A percentile compares a stretch with the other conserved stretches of the same genome.
These are phyloP conservation scores for Gossypium mustelinum DNA, from an alignment of 345 rosid genomes.

Conservation along the genomic window DNA sequence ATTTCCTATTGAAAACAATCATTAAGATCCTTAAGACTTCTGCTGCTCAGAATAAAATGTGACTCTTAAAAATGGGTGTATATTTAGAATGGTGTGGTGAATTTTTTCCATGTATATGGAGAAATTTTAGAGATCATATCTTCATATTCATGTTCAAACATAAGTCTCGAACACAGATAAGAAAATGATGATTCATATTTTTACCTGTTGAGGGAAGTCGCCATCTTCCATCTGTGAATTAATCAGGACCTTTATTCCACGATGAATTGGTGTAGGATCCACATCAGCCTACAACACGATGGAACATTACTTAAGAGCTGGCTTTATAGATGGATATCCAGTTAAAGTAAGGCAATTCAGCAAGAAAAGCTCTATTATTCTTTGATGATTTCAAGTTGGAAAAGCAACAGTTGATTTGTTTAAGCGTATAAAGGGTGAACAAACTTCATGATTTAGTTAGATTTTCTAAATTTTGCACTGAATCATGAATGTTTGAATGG, in stretches of 20 bases:
- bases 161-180: background rate
- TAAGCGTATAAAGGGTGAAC: too few relatives aligned
- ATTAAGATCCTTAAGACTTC: background rate
- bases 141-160: too few relatives aligned
- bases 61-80: too few relatives aligned
- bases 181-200: background rate
- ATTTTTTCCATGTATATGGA: too few relatives aligned
- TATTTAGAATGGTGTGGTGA: too few relatives aligned
- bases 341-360: background rate
- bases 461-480: background rate
- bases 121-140: too few relatives aligned
- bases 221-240: constrained; percentile 54
- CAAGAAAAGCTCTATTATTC: background rate
- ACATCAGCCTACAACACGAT: constrained; percentile 16
- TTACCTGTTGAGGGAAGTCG: constrained; percentile 54
- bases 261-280: constrained; percentile 41
- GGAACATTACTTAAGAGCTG: background rate
- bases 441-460: background rate
- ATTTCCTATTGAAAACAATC: constrained; percentile 27
- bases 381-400: background rate
- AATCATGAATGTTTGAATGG: too few relatives aligned
- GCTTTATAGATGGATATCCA: too few relatives aligned
- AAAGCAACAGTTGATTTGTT: background rate
- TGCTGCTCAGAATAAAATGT: background rate
- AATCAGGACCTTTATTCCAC: constrained; percentile 36